Evolutionary conservation across 2,329 filamentous ascomycete species (phyloP).

Genomic region (Calycina herbarum): DNA sequence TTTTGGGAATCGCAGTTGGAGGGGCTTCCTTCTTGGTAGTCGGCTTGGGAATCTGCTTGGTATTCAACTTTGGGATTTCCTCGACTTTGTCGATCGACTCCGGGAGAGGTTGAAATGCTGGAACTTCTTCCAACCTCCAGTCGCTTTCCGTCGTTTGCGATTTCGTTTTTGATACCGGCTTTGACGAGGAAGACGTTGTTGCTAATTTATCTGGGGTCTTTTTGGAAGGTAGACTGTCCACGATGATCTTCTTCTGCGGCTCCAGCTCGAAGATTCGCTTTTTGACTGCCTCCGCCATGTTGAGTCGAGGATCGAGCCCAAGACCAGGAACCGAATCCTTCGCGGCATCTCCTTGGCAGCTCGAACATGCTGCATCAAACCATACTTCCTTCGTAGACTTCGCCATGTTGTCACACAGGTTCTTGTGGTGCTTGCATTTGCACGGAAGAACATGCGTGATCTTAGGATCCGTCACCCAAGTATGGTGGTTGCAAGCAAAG

Average conservation of each 20-base stretch:
- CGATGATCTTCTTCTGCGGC: not conserved
- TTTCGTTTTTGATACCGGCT: too few relatives aligned
- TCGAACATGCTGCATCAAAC: slow-evolving; percentile 9
- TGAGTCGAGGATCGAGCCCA: not conserved
- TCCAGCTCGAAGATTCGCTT: slow-evolving; percentile 11
- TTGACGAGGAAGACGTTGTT: not conserved
- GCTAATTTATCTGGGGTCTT: not conserved
- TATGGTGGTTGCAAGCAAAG: slow-evolving; percentile 17
- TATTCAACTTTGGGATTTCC: not conserved
- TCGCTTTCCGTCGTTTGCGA: not conserved
- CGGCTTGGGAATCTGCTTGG: not conserved
- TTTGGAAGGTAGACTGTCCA: not conserved
- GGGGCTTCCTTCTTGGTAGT: not conserved
- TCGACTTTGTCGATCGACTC: not conserved
- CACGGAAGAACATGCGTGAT: slow-evolving; percentile 15
- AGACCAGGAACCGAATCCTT: not conserved
- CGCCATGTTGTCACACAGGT: slow-evolving; percentile 19
- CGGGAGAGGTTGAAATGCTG: not conserved
- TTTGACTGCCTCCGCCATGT: slow-evolving; percentile 9
- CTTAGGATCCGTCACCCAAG: slow-evolving; percentile 16
- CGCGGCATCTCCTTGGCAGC: not conserved
- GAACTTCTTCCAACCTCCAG: not conserved
- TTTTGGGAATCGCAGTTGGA: not conserved
- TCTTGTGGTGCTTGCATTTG: slow-evolving; percentile 4
- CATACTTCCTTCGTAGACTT: slow-evolving; percentile 7